Conservation (phyloP, 2,329 filamentous ascomycete species). For the Talaromyces sp. region DNA sequence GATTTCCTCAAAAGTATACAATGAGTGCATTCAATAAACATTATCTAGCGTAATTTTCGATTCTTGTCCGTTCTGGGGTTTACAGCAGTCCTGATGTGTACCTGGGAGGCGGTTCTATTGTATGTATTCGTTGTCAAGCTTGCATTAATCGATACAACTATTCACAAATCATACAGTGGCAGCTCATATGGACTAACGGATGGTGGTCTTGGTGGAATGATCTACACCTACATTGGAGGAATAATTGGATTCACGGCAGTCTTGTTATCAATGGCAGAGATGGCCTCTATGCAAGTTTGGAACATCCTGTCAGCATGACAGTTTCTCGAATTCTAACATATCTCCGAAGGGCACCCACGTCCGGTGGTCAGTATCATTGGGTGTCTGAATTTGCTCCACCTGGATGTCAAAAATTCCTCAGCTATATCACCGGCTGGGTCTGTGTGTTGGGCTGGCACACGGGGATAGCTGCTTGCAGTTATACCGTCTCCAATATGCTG, state of each 20-base stretch:
- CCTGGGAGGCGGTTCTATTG: constrained; percentile 27
- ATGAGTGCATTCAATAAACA: background rate
- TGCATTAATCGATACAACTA: background rate
- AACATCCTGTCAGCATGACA: background rate
- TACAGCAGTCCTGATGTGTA: constrained; percentile 25
- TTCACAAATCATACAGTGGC: constrained; percentile 2
- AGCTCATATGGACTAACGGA: constrained; percentile 26
- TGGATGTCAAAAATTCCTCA: constrained; percentile 27
- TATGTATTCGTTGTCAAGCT: constrained; percentile 12
- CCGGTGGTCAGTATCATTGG: constrained; percentile 33
- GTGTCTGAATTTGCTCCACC: constrained; percentile 30
- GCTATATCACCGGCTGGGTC: constrained; percentile 20
- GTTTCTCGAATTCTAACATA: background rate
- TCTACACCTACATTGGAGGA: constrained; percentile 48
- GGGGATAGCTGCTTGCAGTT: background rate
- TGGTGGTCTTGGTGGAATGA: constrained; percentile 49
- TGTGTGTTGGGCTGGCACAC: constrained; percentile 3
- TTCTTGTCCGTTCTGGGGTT: constrained; percentile 1
- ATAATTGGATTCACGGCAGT: constrained; percentile 42
- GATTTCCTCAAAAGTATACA: background rate
- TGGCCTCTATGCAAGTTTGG: constrained; percentile 41
- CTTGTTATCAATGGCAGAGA: constrained; percentile 44
- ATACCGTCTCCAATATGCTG: background rate
- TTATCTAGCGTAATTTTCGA: background rate
- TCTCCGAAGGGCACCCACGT: constrained; percentile 29